Percentiles rank a stretch among this genome's conserved stretches.
Conservation (phyloP, 2,329 filamentous ascomycete genomes). For the Tympanopsis confertula region DNA sequence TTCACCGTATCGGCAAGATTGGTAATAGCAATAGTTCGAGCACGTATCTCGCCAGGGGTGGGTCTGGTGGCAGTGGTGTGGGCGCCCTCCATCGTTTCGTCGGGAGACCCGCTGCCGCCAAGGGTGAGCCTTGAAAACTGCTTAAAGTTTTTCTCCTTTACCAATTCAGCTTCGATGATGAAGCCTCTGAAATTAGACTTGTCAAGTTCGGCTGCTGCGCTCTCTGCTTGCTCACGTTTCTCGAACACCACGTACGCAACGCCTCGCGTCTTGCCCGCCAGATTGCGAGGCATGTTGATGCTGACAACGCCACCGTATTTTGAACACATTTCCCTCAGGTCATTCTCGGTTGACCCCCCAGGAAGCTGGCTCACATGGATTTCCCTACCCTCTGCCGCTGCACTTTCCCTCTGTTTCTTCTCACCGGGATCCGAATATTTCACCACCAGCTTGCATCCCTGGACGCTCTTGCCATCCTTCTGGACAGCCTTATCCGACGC, state of each 20-base stretch:
- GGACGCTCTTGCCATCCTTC: constrained; percentile 61
- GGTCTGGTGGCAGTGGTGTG: constrained; percentile 15
- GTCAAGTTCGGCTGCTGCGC: constrained; percentile 57
- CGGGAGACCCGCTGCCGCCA: constrained; percentile 15
- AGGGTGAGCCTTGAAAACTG: constrained; percentile 32
- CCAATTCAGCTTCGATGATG: constrained; percentile 54
- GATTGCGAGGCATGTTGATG: constrained; percentile 58
- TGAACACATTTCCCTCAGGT: constrained; percentile 60
- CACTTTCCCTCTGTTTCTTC: constrained; percentile 69
- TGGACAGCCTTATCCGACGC: constrained; percentile 60
- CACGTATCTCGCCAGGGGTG: constrained; percentile 37
- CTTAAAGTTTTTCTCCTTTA: constrained; percentile 43
- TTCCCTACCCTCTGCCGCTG: constrained; percentile 78
- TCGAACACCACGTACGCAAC: constrained; percentile 72
- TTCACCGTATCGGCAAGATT: constrained; percentile 88
- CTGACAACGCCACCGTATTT: constrained; percentile 66
- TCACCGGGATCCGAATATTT: constrained; percentile 75
- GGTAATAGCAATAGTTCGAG: constrained; percentile 70
- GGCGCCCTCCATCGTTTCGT: constrained; percentile 6
- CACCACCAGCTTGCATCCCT: constrained; percentile 58
- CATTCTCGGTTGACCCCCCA: constrained; percentile 47
- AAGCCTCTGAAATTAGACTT: constrained; percentile 58
- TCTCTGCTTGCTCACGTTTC: constrained; percentile 55
- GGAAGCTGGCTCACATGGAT: constrained; percentile 66
- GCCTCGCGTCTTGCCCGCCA: constrained; percentile 61